Evolutionary conservation across 2,329 filamentous ascomycete genomes (phyloP).

Genomic region (Fusarium begoniae): DNA sequence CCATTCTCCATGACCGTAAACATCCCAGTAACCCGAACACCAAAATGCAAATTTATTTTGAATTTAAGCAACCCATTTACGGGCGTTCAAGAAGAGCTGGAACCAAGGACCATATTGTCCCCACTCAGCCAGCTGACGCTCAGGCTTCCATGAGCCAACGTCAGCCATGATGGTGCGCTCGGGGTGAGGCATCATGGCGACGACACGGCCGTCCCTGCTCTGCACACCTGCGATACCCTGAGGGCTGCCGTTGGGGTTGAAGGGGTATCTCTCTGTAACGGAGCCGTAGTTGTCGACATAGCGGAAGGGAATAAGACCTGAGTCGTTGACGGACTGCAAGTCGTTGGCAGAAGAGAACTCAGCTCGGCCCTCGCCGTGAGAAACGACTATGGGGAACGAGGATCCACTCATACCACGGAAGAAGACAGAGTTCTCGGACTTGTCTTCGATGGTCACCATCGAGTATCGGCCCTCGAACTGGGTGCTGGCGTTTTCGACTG

Average conservation of each 20-base stretch:
- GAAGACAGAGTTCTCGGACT: conserved; percentile 40
- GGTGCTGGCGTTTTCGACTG: conserved; percentile 72
- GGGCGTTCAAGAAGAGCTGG: conserved; percentile 85
- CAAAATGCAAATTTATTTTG: conserved; percentile 19
- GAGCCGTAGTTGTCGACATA: conserved; percentile 84
- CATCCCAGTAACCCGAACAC: conserved; percentile 28
- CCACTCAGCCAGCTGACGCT: conserved; percentile 68
- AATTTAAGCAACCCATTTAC: conserved; percentile 80
- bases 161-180: conserved; percentile 88
- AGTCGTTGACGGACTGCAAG: conserved; percentile 65
- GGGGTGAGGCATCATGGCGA: conserved; percentile 94
- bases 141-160: conserved; percentile 78
- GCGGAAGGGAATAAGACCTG: conserved; percentile 78
- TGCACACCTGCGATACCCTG: conserved; percentile 82
- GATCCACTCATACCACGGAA: conserved; percentile 41
- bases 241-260: conserved; percentile 86
- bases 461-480: conserved; percentile 44
- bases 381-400: conserved; percentile 43
- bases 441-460: conserved; percentile 41
- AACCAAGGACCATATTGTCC: conserved; percentile 87
- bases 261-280: conserved; percentile 84
- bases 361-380: conserved; percentile 74
- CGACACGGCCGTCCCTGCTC: conserved; percentile 78
- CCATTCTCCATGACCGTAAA: conserved; percentile 2
- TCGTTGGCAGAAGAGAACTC: conserved; percentile 67